Base-by-base conservation (phyloP, 495 filamentous ascomycete genomes). In the Sordaria brevicollis region DNA sequence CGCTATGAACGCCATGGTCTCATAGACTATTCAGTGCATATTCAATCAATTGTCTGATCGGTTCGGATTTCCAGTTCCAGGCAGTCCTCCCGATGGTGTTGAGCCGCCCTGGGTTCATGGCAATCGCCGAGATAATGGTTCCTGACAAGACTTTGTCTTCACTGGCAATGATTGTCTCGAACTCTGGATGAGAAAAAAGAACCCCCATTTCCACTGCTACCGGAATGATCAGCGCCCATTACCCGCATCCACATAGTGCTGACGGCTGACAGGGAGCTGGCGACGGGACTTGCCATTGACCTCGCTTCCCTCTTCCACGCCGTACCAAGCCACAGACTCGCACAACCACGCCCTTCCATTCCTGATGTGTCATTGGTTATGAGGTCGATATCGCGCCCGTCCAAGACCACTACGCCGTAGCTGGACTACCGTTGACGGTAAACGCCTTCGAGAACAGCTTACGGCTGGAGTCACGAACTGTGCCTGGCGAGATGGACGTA, bases 231-330 rank as follows among this genome's bases (percentile, higher is more conserved):
- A 9, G 49, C 49, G 25, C 49, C n/a, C 49, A 62, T 62, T 62
- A 62, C 21, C 49, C 49, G 49, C 49, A 31, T 62, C 49, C 49
- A 57, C 49, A 57, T 57, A 37, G 70, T 65, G 35, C 33, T 33
- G 68, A 38, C 34, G 5, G 25, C 34, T 37, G 11, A 37, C 65
- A 67, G 57, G 57, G 66, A 67, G 35, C 66, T 19, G 49, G 33
- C 49, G 49, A 71, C 68, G 71, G 71, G 67, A 68, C 72, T 4
- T 57, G 49, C 49, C 49, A 29, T 57, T 13, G 25, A 15, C 21
- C n/a, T 57, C 25, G 49, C 49, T 57, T 57, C 49, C 49, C 49
- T 57, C 25, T 57, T 57, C 49, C 5, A 57, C 2, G 19, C 49
- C 49, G 49, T 5, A 57, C 49, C n/a, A 49, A 49, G 41, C 39